Evolutionary conservation across 768 basidiomycete species (phyloP), one percentile per base, ranked within the genome.

Genomic region (Hericium erinaceus): DNA sequence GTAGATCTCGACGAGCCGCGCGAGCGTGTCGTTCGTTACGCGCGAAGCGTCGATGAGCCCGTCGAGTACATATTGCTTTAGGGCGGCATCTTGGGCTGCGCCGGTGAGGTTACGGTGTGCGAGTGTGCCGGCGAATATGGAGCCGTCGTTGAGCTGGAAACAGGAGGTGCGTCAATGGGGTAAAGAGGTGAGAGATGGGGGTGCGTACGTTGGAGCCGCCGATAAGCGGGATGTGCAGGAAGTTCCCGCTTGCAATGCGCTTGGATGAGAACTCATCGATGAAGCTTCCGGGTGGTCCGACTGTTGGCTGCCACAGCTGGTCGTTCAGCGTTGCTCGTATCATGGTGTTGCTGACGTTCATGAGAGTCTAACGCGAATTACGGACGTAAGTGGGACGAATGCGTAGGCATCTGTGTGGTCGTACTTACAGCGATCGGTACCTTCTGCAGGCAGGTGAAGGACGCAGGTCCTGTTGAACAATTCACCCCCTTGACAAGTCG

Each of bases 91-190:
- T 64, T 83, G 75, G 9, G 74, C 69, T 0, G 68, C 61, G 0
- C 76, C 67, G 9, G 73, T 67, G 6, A 79, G 69, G 28, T 69
- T 67, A 4, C 78, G 68, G n/a, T 70, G 69, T 5, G 65, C 65
- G 7, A 84, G 68, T 1, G 70, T 66, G 2, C 57, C 53, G 40
- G 75, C 75, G 66, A 80, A 80, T 1, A 57, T 64, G 0, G 75
- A 77, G 2, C 82, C 81, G 65, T 84, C 81, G 64, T 82, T 82
- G 10, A 79, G 67, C 81, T 80, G 9, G 64, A 79, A 77, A 63
- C 78, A 80, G 12, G 77, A 62, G 76, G 76, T 1, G 48, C 33
- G 33, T 33, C 0, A 33, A 8, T 33, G 33, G 33, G 9, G 33
- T 6, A 2, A 2, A 8, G 7, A 6, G 9, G 33, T 2, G 9